Evolutionary conservation across 2,329 filamentous ascomycete species (phyloP).

Genomic region (Chrysoporthe cubensis): DNA sequence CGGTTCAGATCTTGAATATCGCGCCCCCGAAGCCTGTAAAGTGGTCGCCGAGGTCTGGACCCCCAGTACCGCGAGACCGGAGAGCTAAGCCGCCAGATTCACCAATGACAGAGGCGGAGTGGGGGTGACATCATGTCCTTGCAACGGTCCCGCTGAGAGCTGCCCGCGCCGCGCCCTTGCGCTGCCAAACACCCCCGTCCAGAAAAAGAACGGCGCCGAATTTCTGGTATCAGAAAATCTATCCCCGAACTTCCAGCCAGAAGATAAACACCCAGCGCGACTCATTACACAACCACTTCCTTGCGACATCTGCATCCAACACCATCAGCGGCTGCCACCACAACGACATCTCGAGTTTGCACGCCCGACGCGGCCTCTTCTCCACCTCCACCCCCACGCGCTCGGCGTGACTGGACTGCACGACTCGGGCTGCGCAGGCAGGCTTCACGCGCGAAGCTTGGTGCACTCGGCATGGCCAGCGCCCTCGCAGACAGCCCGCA

Average conservation of each 20-base stretch:
- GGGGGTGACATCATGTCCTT: constrained; percentile 28
- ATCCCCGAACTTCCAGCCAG: background rate
- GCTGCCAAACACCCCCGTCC: constrained; percentile 7
- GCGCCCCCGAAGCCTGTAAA: background rate
- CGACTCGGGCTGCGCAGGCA: constrained; percentile 11
- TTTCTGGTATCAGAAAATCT: constrained; percentile 12
- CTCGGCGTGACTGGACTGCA: constrained; percentile 25
- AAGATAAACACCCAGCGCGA: background rate
- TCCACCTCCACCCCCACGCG: constrained; percentile 24
- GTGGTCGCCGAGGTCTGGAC: constrained; percentile 4
- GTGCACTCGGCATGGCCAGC: constrained; percentile 23
- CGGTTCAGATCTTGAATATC: background rate
- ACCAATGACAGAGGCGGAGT: constrained; percentile 16
- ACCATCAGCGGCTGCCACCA: background rate
- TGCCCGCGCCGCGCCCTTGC: constrained; percentile 14
- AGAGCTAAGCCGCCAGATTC: background rate
- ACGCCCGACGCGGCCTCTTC: background rate
- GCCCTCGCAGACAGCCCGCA: constrained; percentile 29
- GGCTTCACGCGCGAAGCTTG: constrained; percentile 11
- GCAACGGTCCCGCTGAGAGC: constrained; percentile 1
- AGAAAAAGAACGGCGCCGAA: constrained; percentile 22
- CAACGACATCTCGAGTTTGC: background rate
- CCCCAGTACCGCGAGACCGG: background rate
- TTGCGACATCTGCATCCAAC: background rate
- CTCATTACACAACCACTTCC: constrained; percentile 10